Percentiles rank a stretch among this genome's conserved stretches.
These are phyloP conservation scores for Aaosphaeria pasadenensis DNA, from an alignment of 2,329 filamentous ascomycete species.

Conservation along the genomic window DNA sequence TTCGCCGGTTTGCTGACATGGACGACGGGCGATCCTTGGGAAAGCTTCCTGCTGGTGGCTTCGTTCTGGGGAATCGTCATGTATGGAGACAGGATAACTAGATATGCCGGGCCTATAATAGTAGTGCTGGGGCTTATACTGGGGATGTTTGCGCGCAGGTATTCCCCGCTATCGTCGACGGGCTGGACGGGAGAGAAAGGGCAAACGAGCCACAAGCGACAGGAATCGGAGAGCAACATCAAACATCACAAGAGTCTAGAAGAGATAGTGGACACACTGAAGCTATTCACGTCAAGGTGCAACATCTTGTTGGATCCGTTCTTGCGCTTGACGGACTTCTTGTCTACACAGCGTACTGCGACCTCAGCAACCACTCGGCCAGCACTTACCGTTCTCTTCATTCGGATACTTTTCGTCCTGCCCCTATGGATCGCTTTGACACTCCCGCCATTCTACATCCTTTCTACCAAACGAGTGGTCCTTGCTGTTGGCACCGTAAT, in stretches of 20 bases:
- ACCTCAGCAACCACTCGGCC: conserved; percentile 89
- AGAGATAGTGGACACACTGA: conserved; percentile 92
- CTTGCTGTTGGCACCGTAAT: conserved; percentile 83
- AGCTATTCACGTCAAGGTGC: conserved; percentile 85
- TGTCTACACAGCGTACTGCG: conserved; percentile 85
- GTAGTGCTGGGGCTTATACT: conserved; percentile 76
- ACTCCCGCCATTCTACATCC: conserved; percentile 75
- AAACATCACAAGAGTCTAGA: conserved; percentile 92
- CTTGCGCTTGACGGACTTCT: conserved; percentile 83
- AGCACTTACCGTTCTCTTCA: conserved; percentile 82
- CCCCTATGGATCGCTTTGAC: conserved; percentile 85
- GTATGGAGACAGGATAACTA: conserved; percentile 81
- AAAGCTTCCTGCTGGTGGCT: conserved; percentile 87
- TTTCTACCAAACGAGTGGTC: conserved; percentile 81
- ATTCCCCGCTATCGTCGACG: conserved; percentile 85
- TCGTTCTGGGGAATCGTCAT: conserved; percentile 82
- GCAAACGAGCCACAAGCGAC: conserved; percentile 52
- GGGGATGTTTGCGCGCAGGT: conserved; percentile 89
- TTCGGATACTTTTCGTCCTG: conserved; percentile 82
- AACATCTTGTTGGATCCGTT: conserved; percentile 90
- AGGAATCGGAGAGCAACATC: conserved; percentile 58
- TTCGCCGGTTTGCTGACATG: conserved; percentile 84
- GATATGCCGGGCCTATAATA: conserved; percentile 78
- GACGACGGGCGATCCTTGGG: conserved; percentile 92
- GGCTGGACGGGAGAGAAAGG: conserved; percentile 66